A percentile compares a stretch with the other conserved stretches of the same genome.
These are phyloP conservation scores for Populus trichocarpa DNA, from an alignment of 441 rosid genomes.

Conservation along the genomic window DNA sequence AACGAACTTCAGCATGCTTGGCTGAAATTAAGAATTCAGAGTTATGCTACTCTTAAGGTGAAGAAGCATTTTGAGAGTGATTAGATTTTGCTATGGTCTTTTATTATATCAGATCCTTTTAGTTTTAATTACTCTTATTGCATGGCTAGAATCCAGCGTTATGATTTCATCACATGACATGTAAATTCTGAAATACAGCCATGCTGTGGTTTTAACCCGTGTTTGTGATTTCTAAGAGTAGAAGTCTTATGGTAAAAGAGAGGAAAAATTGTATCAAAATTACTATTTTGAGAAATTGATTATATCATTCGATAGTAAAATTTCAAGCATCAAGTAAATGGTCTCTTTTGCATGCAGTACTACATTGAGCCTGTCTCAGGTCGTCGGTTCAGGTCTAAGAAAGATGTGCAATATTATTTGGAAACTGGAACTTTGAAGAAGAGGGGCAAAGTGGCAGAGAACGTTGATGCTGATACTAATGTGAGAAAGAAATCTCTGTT, in stretches of 20 bases:
- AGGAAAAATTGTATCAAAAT: background rate
- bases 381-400: constrained; percentile 67
- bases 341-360: constrained; percentile 43
- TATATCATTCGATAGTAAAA: background rate
- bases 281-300: background rate
- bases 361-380: constrained; percentile 57
- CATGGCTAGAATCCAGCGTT: background rate
- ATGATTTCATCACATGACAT: background rate
- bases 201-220: background rate
- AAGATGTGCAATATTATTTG: constrained; percentile 61
- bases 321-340: constrained; percentile 6
- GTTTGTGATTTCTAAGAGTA: background rate
- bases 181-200: background rate
- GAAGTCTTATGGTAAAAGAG: background rate
- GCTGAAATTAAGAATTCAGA: no score
- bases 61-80: no score
- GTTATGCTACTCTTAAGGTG: no score
- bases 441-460: constrained; percentile 32
- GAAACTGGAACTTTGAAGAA: constrained; percentile 48
- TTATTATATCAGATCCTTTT: background rate
- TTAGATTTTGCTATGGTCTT: background rate
- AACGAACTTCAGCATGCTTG: no score
- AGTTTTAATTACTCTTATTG: background rate
- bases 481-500: constrained; percentile 28
- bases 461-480: constrained; percentile 21